Evolutionary conservation across 2,329 filamentous ascomycete genomes (phyloP), one percentile per base, ranked within the genome.

Genomic region (Aureobasidium lini): DNA sequence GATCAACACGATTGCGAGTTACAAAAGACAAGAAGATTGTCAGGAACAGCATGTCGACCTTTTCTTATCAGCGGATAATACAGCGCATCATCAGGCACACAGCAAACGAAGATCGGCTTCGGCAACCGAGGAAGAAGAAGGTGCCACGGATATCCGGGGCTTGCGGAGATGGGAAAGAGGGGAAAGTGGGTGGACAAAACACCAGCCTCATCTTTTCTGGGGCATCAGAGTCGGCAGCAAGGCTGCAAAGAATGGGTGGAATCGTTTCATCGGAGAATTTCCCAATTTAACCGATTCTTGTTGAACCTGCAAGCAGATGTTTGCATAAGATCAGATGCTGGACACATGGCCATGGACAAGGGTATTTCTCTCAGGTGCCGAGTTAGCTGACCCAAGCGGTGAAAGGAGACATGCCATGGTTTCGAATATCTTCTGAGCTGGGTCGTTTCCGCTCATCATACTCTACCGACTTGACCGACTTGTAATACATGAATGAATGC

Each of bases 71-170:
- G 32, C n/a, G 2, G 31, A 28, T 11, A 16, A 23, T 36, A 32
- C 28, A 4, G 37, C 34, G 47, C 47, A 53, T 42, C 37, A 37
- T 40, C 23, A 43, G 18, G 42, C 16, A 18, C 34, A 34, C 42
- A n/a, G 31, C 31, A 29, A 18, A 18, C 32, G 48, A 52, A 28
- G 48, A 52, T 49, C 46, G 46, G 46, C 46, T 49, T 23, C n/a
- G 31, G 16, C 48, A 52, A 52, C 48, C 48, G 48, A 52, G 48
- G 48, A 40, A 52, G 34, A 42, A 39, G 15, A 42, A 53, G 49
- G 49, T 52, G 48, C 48, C 48, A 52, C 49, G 49, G 49, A 53
- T 53, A 53, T 53, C 36, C 49, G 49, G 49, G 49, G 49, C 13
- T 40, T 39, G 47, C 49, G 23, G 49, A 29, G 49, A 37, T 10